Conservation (phyloP, 345 rosid genomes). For the Eucalyptus sideroxylon region DNA sequence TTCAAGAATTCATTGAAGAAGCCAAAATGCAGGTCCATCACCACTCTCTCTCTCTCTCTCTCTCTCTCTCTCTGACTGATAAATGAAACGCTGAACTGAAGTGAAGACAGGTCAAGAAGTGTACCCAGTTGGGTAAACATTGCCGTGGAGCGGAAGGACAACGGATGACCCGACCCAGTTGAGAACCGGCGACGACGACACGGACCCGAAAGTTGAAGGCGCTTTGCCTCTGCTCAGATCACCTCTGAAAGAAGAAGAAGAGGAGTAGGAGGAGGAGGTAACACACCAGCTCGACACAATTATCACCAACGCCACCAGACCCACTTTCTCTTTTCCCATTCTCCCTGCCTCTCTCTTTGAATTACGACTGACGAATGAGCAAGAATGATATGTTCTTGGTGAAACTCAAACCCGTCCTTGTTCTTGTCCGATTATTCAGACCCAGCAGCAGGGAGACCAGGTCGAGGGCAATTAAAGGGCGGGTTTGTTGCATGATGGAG, state of each 20-base stretch:
- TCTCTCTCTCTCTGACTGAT: neutral
- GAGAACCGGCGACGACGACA: neutral
- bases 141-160: conserved; percentile 57
- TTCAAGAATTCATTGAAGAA: neutral
- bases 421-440: neutral
- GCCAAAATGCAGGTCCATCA: neutral
- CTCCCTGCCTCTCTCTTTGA: neutral
- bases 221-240: neutral
- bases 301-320: neutral
- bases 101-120: neutral
- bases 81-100: neutral
- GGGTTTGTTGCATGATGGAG: neutral
- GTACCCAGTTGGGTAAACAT: conserved; percentile 45
- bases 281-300: neutral
- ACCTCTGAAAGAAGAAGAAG: neutral
- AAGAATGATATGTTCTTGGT: neutral
- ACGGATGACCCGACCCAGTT: conserved; percentile 45
- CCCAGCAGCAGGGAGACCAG: conserved; percentile 1
- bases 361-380: neutral
- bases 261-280: neutral
- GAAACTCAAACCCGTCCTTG: neutral
- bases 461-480: neutral
- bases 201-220: neutral
- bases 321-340: conserved; percentile 12
- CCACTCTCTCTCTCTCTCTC: neutral